Percentiles rank a stretch among this genome's conserved stretches.
Conservation (phyloP, 108 stramenopile species). For the Discostella pseudostelligera region DNA sequence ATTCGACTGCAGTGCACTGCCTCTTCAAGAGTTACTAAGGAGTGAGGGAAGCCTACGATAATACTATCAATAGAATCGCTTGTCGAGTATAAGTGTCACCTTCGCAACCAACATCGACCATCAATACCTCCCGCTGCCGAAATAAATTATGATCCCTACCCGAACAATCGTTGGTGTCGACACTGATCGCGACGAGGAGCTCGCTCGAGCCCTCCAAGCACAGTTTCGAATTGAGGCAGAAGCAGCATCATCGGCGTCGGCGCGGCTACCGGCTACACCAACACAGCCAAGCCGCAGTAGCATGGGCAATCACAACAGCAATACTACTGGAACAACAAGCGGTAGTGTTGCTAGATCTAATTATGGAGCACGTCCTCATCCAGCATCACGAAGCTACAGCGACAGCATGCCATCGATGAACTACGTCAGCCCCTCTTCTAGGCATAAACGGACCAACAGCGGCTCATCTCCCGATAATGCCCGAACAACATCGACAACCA, state of each 20-base stretch:
- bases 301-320: not conserved
- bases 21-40: too few relatives aligned
- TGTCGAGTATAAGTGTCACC: too few relatives aligned
- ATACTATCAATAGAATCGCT: too few relatives aligned
- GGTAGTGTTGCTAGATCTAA: too few relatives aligned
- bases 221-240: not conserved
- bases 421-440: not conserved
- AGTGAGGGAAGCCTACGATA: too few relatives aligned
- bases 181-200: constrained; percentile 8
- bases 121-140: too few relatives aligned
- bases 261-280: not conserved
- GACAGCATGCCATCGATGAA: not conserved
- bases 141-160: too few relatives aligned
- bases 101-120: too few relatives aligned
- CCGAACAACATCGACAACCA: too few relatives aligned
- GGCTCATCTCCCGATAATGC: not conserved
- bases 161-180: not conserved
- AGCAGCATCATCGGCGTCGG: not conserved
- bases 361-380: not conserved
- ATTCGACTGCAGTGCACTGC: too few relatives aligned
- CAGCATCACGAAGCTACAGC: not conserved
- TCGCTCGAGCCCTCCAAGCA: constrained; percentile 2
- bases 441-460: constrained; percentile 2
- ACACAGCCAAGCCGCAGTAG: too few relatives aligned
- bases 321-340: too few relatives aligned